These are phyloP conservation scores for Hapsidospora chrysogenum DNA, from an alignment of 495 filamentous ascomycete species.

Conservation along the genomic window DNA sequence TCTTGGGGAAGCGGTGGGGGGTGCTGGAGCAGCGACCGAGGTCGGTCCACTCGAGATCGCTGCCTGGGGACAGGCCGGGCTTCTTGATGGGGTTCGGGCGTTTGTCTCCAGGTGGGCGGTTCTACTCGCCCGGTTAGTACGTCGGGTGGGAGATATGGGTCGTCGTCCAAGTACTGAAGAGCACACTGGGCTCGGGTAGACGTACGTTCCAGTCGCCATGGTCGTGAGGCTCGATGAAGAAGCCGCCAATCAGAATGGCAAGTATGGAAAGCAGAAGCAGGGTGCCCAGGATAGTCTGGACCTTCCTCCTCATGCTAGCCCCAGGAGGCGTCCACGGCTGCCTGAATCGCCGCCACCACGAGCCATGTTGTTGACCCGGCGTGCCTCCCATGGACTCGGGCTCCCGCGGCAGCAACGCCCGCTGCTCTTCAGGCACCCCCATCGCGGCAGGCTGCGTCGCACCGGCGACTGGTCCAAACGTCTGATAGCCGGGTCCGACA, in stretches of 20 bases:
- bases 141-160: no score
- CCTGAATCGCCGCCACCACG: background rate
- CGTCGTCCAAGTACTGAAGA: no score
- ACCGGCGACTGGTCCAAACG: slow-evolving; percentile 10
- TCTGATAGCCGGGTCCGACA: slow-evolving; percentile 14
- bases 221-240: no score
- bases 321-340: slow-evolving; percentile 3
- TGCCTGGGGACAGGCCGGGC: no score
- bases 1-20: no score
- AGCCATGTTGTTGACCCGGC: background rate
- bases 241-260: background rate
- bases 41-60: no score
- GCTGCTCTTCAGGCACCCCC: slow-evolving; percentile 18
- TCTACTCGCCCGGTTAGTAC: no score
- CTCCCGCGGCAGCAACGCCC: slow-evolving; percentile 14
- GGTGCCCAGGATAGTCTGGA: slow-evolving; percentile 1
- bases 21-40: no score
- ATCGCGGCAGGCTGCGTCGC: slow-evolving; percentile 8
- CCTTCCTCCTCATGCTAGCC: slow-evolving; percentile 7
- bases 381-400: slow-evolving; percentile 24
- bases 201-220: no score
- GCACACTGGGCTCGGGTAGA: no score
- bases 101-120: no score
- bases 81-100: no score
- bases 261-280: slow-evolving; percentile 14